These are phyloP conservation scores for Rhodotorula sp. DNA, from an alignment of 1,284 basidiomycete genomes.

Conservation along the genomic window DNA sequence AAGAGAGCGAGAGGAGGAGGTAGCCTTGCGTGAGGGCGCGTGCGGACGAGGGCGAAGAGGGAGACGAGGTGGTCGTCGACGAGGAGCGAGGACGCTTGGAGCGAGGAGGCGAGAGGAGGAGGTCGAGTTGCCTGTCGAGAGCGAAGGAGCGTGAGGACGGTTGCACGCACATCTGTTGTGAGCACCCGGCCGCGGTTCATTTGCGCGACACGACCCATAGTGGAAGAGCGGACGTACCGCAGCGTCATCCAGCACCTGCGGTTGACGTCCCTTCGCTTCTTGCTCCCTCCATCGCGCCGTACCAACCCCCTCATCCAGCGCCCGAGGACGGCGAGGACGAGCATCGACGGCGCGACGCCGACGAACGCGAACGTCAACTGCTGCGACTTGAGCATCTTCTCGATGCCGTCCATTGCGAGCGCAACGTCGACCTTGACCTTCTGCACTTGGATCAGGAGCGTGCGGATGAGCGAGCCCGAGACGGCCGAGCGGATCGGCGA, in stretches of 20 bases:
- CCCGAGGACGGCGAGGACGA: conserved; percentile 64
- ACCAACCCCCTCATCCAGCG: conserved; percentile 55
- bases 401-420: conserved; percentile 79
- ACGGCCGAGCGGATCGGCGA: conserved; percentile 78
- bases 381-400: conserved; percentile 89
- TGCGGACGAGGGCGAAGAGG: conserved; percentile 44
- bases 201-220: not conserved
- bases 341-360: conserved; percentile 82
- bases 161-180: no score
- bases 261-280: conserved; percentile 52
- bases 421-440: conserved; percentile 97
- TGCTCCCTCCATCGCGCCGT: conserved; percentile 31
- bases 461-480: conserved; percentile 77
- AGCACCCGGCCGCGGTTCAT: not conserved
- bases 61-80: conserved; percentile 40
- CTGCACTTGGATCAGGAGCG: conserved; percentile 89
- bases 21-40: conserved; percentile 53
- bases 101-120: conserved; percentile 47
- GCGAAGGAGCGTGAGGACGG: not conserved
- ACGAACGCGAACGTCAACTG: conserved; percentile 97
- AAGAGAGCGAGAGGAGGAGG: conserved; percentile 54
- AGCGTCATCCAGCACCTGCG: conserved; percentile 52
- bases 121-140: conserved; percentile 46
- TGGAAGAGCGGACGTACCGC: conserved; percentile 46
- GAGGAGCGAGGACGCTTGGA: not conserved